Evolutionary conservation across 2,329 filamentous ascomycete genomes (phyloP), one percentile per base, ranked within the genome.

Genomic region (Cercospora sp.): DNA sequence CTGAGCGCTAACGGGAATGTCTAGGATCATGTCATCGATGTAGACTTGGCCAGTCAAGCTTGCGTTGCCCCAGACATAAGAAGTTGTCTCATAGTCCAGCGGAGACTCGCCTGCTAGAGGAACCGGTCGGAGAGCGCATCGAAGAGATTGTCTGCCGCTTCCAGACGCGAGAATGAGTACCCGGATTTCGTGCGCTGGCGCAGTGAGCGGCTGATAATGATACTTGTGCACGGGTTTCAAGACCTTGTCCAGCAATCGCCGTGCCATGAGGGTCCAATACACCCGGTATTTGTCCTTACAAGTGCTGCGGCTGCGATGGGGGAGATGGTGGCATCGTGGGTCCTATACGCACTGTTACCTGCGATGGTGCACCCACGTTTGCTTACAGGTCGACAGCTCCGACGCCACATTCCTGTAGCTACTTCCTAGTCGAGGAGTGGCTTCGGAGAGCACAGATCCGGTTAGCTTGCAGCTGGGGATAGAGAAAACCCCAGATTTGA

Each of bases 61-160:
- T 13, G 43, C 18, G 37, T 65, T 63, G 8, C 66, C 69, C 59
- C 69, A 70, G 18, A 65, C 66, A 30, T 69, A 69, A 13, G 66
- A 69, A n/a, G 63, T 66, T 12, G 66, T 67, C 49, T 66, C 66
- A 45, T 70, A 70, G 16, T 8, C 16, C 24, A 43, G 63, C 26
- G 12, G 32, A 2, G n/a, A 18, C 13, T 24, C n/a, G 57, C 28
- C 32, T 9, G 18, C n/a, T 6, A 34, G 28, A 18, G 57, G n/a
- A 2, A 30, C 32, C 7, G 26, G 18, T 16, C n/a, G 26, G 5
- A 59, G 28, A 30, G n/a, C n/a, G 32, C 57, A 59, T 59, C 57
- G 26, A 6, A 59, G n/a, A 18, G 4, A 12, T 18, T 59, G 21
- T 3, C n/a, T 32, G 21, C 32, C n/a, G n/a, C 32, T 30, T 59